Evolutionary conservation across 2,329 filamentous ascomycete genomes (phyloP).

Genomic region (Cadophora sp.): DNA sequence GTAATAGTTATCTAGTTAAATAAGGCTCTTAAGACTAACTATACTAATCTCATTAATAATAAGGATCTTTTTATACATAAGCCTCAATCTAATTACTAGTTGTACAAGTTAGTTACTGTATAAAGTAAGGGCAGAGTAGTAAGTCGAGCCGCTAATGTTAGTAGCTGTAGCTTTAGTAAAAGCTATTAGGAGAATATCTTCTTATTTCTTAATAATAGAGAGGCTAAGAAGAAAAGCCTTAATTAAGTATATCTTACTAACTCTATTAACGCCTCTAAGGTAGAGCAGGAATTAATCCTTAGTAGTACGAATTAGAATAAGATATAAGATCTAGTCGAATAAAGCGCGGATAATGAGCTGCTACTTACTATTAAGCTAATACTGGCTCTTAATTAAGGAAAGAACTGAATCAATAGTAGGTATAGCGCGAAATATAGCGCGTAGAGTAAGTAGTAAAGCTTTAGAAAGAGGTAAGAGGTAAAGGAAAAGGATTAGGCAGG

Average conservation of each 20-base stretch:
- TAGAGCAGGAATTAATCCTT: background rate
- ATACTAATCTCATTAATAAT: background rate
- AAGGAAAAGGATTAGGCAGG: conserved; percentile 1
- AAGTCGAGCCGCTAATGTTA: background rate
- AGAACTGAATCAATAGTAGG: background rate
- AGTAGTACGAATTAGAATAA: background rate
- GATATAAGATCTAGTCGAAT: conserved; percentile 3
- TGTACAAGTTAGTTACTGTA: background rate
- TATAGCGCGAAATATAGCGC: conserved; percentile 4
- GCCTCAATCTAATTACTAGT: background rate
- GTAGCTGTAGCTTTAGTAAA: background rate
- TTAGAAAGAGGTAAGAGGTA: background rate
- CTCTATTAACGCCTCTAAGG: background rate
- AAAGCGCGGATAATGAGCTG: background rate
- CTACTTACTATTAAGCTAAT: background rate
- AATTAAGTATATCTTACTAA: background rate
- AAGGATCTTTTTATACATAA: background rate
- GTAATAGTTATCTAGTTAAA: background rate
- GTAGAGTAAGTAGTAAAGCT: background rate
- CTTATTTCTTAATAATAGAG: background rate
- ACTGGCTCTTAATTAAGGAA: background rate
- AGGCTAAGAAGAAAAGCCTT: conserved; percentile 2
- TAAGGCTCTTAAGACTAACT: background rate
- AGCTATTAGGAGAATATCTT: background rate
- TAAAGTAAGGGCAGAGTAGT: background rate